Evolutionary conservation across 164 flowering plant genomes (phyloP), one percentile per base, ranked within the genome.

Genomic region (Platanus orientalis): DNA sequence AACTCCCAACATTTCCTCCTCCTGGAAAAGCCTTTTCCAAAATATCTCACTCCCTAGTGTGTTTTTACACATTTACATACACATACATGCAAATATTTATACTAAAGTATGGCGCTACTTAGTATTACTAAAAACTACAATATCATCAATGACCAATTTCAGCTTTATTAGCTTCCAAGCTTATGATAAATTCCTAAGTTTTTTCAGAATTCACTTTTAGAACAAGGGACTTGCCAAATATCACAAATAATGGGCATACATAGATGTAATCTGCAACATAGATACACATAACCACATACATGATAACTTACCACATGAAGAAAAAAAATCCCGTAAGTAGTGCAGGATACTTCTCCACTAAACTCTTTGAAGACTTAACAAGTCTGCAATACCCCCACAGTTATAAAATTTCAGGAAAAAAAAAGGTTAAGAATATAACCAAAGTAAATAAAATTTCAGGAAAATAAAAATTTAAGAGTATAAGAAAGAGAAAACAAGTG

Each of bases 321-420:
- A 84, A 86, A 68, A 82, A 82, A 66, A 80, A 78, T 9, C 92
- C 92, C 16, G 88, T 86, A 54, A 84, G 63, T 32, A 86, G 69
- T 20, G 72, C 80, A 7, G 88, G 84, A 71, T 60, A 77, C 70
- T 58, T 79, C 62, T 76, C 76, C 1, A 57, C 30, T 32, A 79
- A 79, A 65, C 80, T 76, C 76, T 80, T 75, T 1, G 79, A 49
- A 58, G 76, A 71, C 66, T 68, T 71, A 0, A 57, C 54, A 30
- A 70, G 20, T 63, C 88, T 84, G 78, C 71, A 79, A 40, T 36
- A 27, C 47, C 2, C 40, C 47, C 30, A 19, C 24, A n/a, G 2
- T 24, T 20, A 44, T 16, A 32, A 1, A 44, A 64, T 16, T 23
- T 50, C 29, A 28, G 1, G 11, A 21, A 3, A 24, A 3, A 62